Evolutionary conservation across 169 alveolate genomes (phyloP).

Genomic region (Amoebophrya sp.): DNA sequence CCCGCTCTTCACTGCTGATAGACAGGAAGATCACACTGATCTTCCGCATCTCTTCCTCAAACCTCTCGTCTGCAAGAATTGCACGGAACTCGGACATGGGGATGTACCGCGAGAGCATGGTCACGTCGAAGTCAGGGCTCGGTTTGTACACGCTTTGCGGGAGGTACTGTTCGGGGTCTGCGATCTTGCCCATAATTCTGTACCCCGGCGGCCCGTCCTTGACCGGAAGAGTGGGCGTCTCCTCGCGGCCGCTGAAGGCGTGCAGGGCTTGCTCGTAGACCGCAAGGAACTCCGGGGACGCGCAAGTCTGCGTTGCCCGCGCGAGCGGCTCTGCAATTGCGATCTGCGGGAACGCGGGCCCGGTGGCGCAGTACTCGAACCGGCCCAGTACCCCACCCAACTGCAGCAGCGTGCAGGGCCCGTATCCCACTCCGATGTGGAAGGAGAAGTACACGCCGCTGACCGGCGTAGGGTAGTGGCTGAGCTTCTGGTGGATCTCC

Average conservation of each 20-base stretch:
- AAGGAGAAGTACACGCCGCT: background rate
- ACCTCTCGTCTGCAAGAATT: background rate
- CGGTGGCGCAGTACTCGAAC: background rate
- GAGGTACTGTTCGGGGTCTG: background rate
- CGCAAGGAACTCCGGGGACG: background rate
- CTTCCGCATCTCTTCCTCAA: background rate
- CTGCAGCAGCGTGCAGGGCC: background rate
- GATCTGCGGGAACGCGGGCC: background rate
- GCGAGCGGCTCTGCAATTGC: background rate
- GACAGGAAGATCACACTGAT: background rate
- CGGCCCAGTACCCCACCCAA: background rate
- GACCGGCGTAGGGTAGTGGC: background rate
- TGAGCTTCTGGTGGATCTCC: background rate
- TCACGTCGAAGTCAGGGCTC: background rate
- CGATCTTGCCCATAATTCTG: background rate
- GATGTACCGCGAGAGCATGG: background rate
- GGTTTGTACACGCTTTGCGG: background rate
- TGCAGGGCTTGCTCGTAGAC: background rate
- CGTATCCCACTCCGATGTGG: background rate
- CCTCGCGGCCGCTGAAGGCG: background rate
- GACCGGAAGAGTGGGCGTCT: background rate
- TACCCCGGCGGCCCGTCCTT: background rate
- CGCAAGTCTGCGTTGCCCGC: background rate
- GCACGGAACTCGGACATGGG: background rate
- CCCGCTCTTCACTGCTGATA: background rate